Conservation (phyloP, 345 rosid genomes). For the Pseudoturritis turrita region DNA sequence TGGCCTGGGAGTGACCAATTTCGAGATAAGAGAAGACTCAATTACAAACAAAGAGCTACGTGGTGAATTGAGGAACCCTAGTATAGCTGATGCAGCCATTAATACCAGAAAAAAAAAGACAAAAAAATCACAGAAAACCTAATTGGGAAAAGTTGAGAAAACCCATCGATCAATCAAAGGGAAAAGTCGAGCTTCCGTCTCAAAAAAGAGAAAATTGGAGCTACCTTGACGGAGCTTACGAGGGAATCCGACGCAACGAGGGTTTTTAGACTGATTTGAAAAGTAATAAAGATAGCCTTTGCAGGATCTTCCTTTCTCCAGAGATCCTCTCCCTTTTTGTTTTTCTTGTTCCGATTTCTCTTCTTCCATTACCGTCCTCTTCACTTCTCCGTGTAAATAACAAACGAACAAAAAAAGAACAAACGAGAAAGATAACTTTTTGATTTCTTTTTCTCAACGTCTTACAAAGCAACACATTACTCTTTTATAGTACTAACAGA, state of each 20-base stretch:
- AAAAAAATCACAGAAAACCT: too few species aligned
- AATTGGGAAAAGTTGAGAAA: too few species aligned
- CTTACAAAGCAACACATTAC: too few species aligned
- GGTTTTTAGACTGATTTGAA: conserved; percentile 56
- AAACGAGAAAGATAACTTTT: too few species aligned
- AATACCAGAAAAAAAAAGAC: too few species aligned
- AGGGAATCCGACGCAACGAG: conserved; percentile 72
- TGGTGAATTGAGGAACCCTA: not conserved
- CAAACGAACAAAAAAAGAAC: too few species aligned
- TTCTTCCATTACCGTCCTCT: conserved; percentile 16
- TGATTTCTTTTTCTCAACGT: too few species aligned
- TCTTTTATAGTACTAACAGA: too few species aligned
- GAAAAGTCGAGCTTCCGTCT: too few species aligned
- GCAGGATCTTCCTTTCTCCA: conserved; percentile 52
- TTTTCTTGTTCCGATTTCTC: conserved; percentile 5
- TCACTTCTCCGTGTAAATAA: conserved; percentile 32
- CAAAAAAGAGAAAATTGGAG: not conserved
- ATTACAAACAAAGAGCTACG: not conserved
- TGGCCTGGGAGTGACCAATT: too few species aligned
- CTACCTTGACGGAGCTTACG: conserved; percentile 48
- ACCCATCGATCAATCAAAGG: not conserved
- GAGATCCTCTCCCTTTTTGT: conserved; percentile 22
- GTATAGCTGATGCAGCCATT: too few species aligned
- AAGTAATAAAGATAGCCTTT: conserved; percentile 54
- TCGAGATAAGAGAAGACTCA: not conserved